Evolutionary conservation across 345 rosid genomes (phyloP).

Genomic region (Litchi chinensis): DNA sequence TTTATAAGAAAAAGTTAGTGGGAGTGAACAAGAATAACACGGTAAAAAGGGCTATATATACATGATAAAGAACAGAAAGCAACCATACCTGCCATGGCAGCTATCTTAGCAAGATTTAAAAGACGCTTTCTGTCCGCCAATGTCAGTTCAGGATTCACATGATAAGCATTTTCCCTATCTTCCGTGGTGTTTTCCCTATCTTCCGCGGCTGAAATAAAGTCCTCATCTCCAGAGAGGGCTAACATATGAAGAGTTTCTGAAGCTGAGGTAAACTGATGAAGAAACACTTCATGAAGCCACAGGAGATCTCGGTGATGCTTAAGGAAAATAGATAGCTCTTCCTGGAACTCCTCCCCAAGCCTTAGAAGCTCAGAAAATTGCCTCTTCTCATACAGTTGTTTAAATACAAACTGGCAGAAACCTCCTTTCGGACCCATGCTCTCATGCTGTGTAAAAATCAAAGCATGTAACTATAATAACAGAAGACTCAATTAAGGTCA

Average conservation of each 20-base stretch:
- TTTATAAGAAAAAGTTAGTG: conserved; percentile 4
- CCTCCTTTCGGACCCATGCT: conserved; percentile 93
- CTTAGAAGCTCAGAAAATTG: conserved; percentile 80
- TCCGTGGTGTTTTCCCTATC: conserved; percentile 44
- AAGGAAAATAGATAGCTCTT: conserved; percentile 69
- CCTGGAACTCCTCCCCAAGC: conserved; percentile 95
- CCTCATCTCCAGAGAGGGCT: conserved; percentile 72
- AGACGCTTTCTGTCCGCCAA: conserved; percentile 73
- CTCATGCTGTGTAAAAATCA: conserved; percentile 60
- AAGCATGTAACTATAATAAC: conserved; percentile 11
- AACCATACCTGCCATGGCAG: conserved; percentile 71
- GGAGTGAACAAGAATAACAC: not conserved
- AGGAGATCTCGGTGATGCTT: conserved; percentile 60
- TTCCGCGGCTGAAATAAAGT: conserved; percentile 39
- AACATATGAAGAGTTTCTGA: conserved; percentile 82
- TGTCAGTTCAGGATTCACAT: conserved; percentile 38
- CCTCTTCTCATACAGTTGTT: conserved; percentile 62
- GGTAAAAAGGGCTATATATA: not conserved
- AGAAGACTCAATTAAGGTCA: conserved; percentile 14
- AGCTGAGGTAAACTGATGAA: conserved; percentile 83
- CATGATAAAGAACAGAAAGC: not conserved
- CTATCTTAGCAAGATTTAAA: conserved; percentile 84
- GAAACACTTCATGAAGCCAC: conserved; percentile 92
- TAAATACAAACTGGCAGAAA: conserved; percentile 86
- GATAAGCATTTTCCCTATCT: conserved; percentile 40